These are phyloP conservation scores for Fragaria nilgerrensis DNA, from an alignment of 306 rosid genomes.

Conservation along the genomic window DNA sequence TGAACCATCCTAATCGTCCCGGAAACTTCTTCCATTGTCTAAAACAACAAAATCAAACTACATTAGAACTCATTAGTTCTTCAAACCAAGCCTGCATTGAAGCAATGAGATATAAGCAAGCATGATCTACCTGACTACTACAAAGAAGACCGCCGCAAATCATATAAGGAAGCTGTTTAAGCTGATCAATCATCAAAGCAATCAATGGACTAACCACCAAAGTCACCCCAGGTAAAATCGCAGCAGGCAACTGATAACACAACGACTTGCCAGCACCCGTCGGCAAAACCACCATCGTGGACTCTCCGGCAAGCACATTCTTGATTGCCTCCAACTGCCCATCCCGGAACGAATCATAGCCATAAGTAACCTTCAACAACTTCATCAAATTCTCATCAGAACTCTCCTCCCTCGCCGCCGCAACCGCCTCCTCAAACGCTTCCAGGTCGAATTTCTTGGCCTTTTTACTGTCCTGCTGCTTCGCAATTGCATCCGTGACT, in stretches of 20 bases:
- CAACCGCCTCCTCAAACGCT: slow-evolving; percentile 43
- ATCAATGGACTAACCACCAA: slow-evolving; percentile 87
- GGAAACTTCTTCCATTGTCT: slow-evolving; percentile 70
- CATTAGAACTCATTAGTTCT: not conserved
- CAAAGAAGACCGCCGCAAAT: slow-evolving; percentile 71
- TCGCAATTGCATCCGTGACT: slow-evolving; percentile 24
- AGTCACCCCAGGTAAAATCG: slow-evolving; percentile 77
- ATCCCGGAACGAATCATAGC: slow-evolving; percentile 71
- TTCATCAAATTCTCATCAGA: slow-evolving; percentile 69
- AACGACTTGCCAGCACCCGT: slow-evolving; percentile 94
- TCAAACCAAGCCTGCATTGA: not conserved
- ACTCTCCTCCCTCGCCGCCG: slow-evolving; percentile 40
- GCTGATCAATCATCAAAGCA: slow-evolving; percentile 93
- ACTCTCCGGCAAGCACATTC: slow-evolving; percentile 68
- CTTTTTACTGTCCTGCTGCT: slow-evolving; percentile 26
- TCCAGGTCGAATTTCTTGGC: slow-evolving; percentile 37
- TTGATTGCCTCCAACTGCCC: slow-evolving; percentile 82
- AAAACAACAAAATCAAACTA: slow-evolving; percentile 18
- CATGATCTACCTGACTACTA: slow-evolving; percentile 64
- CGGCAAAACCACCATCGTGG: slow-evolving; percentile 81
- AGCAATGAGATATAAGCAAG: slow-evolving; percentile 16
- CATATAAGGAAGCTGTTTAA: slow-evolving; percentile 69
- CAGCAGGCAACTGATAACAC: slow-evolving; percentile 85
- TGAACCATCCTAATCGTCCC: slow-evolving; percentile 62
- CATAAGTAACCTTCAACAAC: slow-evolving; percentile 56